Evolutionary conservation across 2,329 filamentous ascomycete genomes (phyloP).

Genomic region (Fusarium pseudoanthophilum): DNA sequence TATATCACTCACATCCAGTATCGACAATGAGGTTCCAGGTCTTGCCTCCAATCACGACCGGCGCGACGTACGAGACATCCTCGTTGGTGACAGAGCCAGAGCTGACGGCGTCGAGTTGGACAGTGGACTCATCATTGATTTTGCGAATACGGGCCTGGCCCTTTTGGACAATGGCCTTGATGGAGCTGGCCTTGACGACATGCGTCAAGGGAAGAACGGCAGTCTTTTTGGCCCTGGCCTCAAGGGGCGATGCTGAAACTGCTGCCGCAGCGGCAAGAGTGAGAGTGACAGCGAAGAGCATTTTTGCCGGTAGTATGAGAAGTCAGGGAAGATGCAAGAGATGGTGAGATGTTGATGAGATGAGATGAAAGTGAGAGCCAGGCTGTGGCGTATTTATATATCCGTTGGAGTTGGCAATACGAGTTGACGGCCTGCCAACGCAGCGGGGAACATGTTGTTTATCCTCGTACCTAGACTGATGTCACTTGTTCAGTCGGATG

Average conservation of each 20-base stretch:
- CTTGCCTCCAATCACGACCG: background rate
- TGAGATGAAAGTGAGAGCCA: background rate
- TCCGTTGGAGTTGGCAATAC: background rate
- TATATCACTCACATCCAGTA: background rate
- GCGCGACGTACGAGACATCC: background rate
- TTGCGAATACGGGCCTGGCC: background rate
- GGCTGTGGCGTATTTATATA: background rate
- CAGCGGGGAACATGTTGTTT: too few relatives aligned
- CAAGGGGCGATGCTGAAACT: background rate
- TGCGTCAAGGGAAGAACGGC: background rate
- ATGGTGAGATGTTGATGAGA: background rate
- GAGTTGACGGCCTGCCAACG: too few relatives aligned
- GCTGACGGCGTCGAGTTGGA: background rate
- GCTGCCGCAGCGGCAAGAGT: background rate
- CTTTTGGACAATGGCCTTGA: background rate
- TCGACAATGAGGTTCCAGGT: background rate
- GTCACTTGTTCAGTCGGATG: too few relatives aligned
- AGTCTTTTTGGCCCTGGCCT: background rate
- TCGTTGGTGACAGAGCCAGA: background rate
- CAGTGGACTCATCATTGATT: background rate
- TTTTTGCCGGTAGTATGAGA: background rate
- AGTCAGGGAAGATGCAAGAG: accelerated
- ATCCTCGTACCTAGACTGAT: too few relatives aligned
- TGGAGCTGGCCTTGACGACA: background rate
- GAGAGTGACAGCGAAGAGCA: background rate